phyloP scores from a whole-genome alignment of 257 asterid species.

The Rhazya stricta region DNA sequence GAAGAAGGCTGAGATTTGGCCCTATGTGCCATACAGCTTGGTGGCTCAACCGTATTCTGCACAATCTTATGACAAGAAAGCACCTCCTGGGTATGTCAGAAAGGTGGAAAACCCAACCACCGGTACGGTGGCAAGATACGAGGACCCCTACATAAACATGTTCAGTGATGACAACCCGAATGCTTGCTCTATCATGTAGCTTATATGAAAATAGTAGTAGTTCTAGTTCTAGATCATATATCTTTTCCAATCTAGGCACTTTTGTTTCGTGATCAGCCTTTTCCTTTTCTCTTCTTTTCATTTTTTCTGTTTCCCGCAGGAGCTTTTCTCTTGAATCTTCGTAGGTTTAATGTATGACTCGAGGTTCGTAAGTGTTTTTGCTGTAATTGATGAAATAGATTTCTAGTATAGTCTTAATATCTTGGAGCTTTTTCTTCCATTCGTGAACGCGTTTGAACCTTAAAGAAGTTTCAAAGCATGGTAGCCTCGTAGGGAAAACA shows the following conservation, averaged over 20 bases:
- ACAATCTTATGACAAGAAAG: conserved; percentile 73
- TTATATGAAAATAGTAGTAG: background rate
- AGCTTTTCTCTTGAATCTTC: background rate
- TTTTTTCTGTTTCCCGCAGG: background rate
- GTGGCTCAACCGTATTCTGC: conserved; percentile 87
- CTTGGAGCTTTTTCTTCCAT: too few species aligned
- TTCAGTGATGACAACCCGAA: conserved; percentile 88
- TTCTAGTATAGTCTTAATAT: background rate
- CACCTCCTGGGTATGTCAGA: conserved; percentile 81
- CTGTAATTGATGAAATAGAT: background rate
- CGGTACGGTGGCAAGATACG: conserved; percentile 30
- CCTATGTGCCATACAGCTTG: conserved; percentile 73
- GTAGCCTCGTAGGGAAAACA: background rate
- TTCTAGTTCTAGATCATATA: background rate
- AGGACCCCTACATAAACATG: conserved; percentile 64
- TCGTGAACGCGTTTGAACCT: background rate
- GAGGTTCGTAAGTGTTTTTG: background rate
- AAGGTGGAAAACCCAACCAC: conserved; percentile 38
- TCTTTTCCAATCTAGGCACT: background rate
- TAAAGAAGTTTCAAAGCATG: background rate
- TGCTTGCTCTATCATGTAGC: conserved; percentile 75
- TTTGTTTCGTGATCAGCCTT: background rate
- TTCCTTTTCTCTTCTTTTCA: background rate
- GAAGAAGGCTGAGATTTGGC: conserved; percentile 88
- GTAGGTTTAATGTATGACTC: background rate